These are phyloP conservation scores for Clarireedia paspali DNA, from an alignment of 2,329 filamentous ascomycete genomes.

Conservation along the genomic window DNA sequence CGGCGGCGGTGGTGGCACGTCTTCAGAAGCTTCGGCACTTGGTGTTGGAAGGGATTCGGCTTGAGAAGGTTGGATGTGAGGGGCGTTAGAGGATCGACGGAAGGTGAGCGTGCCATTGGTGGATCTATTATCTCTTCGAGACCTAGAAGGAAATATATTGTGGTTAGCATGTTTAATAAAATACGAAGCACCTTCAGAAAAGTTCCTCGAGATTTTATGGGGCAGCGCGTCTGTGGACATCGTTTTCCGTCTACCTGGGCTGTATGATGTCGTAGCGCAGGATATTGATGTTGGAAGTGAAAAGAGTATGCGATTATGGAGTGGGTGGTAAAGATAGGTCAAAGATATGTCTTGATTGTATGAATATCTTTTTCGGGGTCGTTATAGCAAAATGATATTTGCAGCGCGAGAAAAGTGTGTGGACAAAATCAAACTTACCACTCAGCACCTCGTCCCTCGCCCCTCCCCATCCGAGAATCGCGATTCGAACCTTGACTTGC, in stretches of 20 bases:
- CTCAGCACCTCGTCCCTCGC: slow-evolving; percentile 54
- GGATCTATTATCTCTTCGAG: slow-evolving; percentile 48
- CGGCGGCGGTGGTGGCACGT: slow-evolving; percentile 24
- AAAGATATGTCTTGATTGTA: too few relatives aligned
- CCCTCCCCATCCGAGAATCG: slow-evolving; percentile 46
- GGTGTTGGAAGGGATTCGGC: slow-evolving; percentile 18
- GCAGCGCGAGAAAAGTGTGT: not conserved
- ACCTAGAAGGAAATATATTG: slow-evolving; percentile 34
- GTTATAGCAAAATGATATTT: not conserved
- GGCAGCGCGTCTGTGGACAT: too few relatives aligned
- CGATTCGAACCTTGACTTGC: slow-evolving; percentile 52
- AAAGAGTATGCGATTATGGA: too few relatives aligned
- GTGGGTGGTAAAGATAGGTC: too few relatives aligned
- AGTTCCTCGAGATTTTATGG: too few relatives aligned
- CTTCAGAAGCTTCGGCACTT: slow-evolving; percentile 17
- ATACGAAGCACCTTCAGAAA: not conserved
- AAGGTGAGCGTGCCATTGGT: slow-evolving; percentile 54
- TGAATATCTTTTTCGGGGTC: too few relatives aligned
- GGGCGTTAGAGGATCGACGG: slow-evolving; percentile 54
- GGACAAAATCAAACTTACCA: slow-evolving; percentile 48
- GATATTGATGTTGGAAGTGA: too few relatives aligned
- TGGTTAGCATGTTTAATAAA: not conserved
- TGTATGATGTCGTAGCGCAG: too few relatives aligned
- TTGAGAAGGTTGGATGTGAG: slow-evolving; percentile 30
- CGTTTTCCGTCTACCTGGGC: too few relatives aligned